Base-by-base conservation (phyloP, 2,329 filamentous ascomycete genomes). In the Pochonia chlamydosporia region DNA sequence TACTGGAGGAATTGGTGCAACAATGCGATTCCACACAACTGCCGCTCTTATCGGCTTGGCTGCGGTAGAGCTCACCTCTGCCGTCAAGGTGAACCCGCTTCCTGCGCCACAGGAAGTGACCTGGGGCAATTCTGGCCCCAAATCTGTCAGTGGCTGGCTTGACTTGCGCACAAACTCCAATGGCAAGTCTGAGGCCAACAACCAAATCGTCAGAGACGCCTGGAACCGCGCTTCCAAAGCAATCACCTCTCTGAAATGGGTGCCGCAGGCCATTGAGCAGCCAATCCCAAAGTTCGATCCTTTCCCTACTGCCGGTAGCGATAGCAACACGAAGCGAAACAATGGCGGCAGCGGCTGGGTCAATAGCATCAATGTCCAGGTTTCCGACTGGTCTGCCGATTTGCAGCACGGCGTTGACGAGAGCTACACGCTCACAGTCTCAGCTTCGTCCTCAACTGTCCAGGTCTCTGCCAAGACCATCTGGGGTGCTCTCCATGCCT, bases 361-460 rank as follows among this genome's bases (percentile, higher is more conserved):
- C n/a, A 66, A 54, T 4, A 61, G 61, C 11, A 63, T 81, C 31
- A 64, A 72, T 23, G 61, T 81, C 39, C 60, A 69, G 6, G 61
- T 81, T 23, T 52, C 64, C 6, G 63, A 81, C 54, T 58, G 57
- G 36, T 52, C 66, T 11, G 74, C 72, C 4, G 66, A 74, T 49
- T 63, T 81, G 25, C 69, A 78, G 56, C 75, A 79, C 52, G 76
- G 74, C 3, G 75, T 79, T 20, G 73, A 79, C 48, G 76, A 79
- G 55, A 77, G 75, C n/a, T 79, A 79, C 57, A 74, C 69, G 0
- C 54, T 79, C 18, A 63, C 70, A 16, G 66, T 78, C 31, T 52
- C 58, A 1, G 52, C 62, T 5, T 58, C 57, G 18, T 72, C 73
- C 3, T 58, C 62, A 28, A 61, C 59, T 4, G 62, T 79, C 47